These are phyloP conservation scores for Ilyonectria robusta DNA, from an alignment of 2,329 filamentous ascomycete genomes.

Conservation along the genomic window DNA sequence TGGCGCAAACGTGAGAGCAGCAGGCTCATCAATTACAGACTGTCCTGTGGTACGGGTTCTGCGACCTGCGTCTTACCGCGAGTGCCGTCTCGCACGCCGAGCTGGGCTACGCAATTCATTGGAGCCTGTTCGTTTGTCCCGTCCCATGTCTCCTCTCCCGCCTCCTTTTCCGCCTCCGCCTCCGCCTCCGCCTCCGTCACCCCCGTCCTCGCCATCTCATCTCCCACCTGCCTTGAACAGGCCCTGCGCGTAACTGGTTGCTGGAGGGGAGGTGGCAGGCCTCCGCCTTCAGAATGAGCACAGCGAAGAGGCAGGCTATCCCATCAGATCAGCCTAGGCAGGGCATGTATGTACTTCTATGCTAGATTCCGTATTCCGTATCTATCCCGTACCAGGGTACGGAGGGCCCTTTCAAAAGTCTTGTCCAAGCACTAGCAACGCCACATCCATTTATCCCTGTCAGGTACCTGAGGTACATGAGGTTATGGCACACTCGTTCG, in stretches of 20 bases:
- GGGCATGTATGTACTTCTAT: background rate
- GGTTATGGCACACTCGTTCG: no score
- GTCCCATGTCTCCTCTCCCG: constrained; percentile 14
- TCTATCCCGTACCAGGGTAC: constrained; percentile 5
- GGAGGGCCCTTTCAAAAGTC: no score
- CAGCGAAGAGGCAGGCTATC: constrained; percentile 19
- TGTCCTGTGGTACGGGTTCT: background rate
- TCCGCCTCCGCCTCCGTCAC: constrained; percentile 1
- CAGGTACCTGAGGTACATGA: no score
- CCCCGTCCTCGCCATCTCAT: constrained; percentile 13
- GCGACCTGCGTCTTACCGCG: background rate
- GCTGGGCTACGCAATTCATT: background rate
- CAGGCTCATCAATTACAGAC: background rate
- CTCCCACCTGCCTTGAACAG: constrained; percentile 20
- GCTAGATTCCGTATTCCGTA: constrained; percentile 7
- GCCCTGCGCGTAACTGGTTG: constrained; percentile 25
- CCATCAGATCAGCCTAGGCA: constrained; percentile 20
- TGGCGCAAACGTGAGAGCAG: background rate
- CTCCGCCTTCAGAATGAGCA: constrained; percentile 4
- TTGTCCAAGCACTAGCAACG: no score
- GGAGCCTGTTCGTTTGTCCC: constrained; percentile 17
- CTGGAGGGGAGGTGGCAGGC: constrained; percentile 8
- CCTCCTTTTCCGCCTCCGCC: background rate
- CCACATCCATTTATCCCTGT: no score
- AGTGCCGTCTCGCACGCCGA: constrained; percentile 10